These are phyloP conservation scores for Backusella luteola DNA, from an alignment of 192 early-diverging fungal genomes.

Conservation along the genomic window DNA sequence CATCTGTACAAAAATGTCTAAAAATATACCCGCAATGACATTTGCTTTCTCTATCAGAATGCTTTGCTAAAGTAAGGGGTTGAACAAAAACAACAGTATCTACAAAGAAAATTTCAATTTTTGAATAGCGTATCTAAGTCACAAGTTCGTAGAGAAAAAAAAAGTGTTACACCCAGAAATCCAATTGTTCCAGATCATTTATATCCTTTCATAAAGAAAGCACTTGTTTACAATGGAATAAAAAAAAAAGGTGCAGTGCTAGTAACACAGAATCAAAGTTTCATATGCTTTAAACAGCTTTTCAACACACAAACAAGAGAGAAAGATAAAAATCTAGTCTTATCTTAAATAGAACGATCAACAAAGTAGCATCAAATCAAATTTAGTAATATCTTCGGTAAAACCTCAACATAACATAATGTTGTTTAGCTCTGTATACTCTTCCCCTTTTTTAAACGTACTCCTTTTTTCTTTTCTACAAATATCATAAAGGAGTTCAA, in stretches of 20 bases:
- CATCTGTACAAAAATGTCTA: background rate
- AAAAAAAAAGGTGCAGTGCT: background rate
- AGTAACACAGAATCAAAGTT: background rate
- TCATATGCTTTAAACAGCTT: background rate
- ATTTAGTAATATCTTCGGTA: background rate
- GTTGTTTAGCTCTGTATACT: background rate
- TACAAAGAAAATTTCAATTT: background rate
- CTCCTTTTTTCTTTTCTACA: background rate
- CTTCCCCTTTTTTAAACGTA: background rate
- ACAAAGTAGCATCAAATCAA: background rate
- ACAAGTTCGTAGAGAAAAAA: too few relatives aligned
- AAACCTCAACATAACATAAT: background rate
- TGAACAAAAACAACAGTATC: background rate
- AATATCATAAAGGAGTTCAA: background rate
- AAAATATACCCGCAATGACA: background rate
- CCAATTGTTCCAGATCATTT: too few relatives aligned
- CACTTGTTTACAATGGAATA: background rate
- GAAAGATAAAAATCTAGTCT: background rate
- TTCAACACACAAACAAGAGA: background rate
- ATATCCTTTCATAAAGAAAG: too few relatives aligned
- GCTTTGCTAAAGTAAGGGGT: background rate
- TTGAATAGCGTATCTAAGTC: too few relatives aligned
- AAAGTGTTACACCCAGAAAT: too few relatives aligned
- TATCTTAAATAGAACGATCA: constrained; percentile 2
- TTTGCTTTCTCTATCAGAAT: background rate